Evolutionary conservation across 2,329 filamentous ascomycete species (phyloP).

Genomic region (Ploettnerulaceae sp.): DNA sequence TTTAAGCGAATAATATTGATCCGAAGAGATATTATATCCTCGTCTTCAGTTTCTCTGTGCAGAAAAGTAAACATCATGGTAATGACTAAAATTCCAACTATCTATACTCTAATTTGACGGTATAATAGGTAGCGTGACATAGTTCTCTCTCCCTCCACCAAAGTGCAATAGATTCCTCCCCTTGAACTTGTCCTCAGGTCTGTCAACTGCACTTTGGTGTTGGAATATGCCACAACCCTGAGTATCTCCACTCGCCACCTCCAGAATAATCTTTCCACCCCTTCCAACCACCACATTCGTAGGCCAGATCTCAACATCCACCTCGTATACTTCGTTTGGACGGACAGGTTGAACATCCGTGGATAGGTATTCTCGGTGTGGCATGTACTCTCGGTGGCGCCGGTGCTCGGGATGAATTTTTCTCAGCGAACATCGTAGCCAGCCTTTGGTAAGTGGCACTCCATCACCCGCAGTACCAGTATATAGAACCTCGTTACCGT

Average conservation of each 20-base stretch:
- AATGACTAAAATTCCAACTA: no score
- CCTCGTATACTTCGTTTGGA: conserved; percentile 49
- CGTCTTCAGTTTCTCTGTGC: no score
- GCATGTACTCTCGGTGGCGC: conserved; percentile 49
- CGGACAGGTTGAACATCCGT: conserved; percentile 52
- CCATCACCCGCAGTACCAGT: conserved; percentile 62
- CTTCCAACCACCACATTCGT: conserved; percentile 53
- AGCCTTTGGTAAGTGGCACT: conserved; percentile 59
- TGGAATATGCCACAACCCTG: conserved; percentile 54
- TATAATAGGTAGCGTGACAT: not conserved
- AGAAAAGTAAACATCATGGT: no score
- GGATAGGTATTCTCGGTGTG: conserved; percentile 53
- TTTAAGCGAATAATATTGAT: no score
- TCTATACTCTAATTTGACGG: not conserved
- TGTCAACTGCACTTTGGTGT: conserved; percentile 42
- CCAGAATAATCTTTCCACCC: conserved; percentile 50
- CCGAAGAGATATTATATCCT: no score
- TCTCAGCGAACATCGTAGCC: conserved; percentile 54
- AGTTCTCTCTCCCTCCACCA: not conserved
- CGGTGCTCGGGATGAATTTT: conserved; percentile 48
- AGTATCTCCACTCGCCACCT: conserved; percentile 52
- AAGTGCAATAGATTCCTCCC: conserved; percentile 30
- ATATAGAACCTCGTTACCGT: conserved; percentile 55
- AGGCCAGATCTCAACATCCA: conserved; percentile 62
- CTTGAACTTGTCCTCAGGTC: conserved; percentile 36